Conservation (phyloP, 305 asterid genomes). For the Fraxinus xanthoxyloides region DNA sequence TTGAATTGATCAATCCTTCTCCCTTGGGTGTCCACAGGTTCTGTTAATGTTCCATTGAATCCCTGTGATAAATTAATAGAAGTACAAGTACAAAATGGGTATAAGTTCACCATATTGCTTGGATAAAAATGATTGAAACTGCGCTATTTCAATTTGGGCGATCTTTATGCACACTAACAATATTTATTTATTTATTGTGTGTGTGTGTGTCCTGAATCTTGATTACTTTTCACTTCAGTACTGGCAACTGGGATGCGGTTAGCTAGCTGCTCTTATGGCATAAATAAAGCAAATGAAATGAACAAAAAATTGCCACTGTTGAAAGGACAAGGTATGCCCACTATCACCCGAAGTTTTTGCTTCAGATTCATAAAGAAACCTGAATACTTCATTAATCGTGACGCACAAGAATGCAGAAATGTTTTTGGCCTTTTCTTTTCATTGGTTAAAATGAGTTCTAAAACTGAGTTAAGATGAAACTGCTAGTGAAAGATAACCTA, state of each 20-base stretch:
- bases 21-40: slow-evolving; percentile 69
- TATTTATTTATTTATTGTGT: too few species aligned
- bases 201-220: neutral
- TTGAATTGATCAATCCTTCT: slow-evolving; percentile 83
- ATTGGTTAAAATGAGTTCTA: neutral
- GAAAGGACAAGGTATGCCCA: neutral
- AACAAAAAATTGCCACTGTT: neutral
- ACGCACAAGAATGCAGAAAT: neutral
- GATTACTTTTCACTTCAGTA: neutral
- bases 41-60: slow-evolving; percentile 76
- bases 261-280: neutral
- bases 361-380: neutral
- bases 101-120: neutral
- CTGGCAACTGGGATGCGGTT: neutral
- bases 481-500: neutral
- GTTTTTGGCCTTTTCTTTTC: neutral
- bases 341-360: neutral
- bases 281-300: neutral
- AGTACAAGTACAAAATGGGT: neutral
- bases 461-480: neutral
- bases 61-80: slow-evolving; percentile 42
- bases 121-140: neutral
- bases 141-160: neutral
- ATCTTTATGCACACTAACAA: neutral
- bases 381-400: neutral